Evolutionary conservation across 202 grass and related monocot species (phyloP).

Genomic region (Elaeis oleifera): DNA sequence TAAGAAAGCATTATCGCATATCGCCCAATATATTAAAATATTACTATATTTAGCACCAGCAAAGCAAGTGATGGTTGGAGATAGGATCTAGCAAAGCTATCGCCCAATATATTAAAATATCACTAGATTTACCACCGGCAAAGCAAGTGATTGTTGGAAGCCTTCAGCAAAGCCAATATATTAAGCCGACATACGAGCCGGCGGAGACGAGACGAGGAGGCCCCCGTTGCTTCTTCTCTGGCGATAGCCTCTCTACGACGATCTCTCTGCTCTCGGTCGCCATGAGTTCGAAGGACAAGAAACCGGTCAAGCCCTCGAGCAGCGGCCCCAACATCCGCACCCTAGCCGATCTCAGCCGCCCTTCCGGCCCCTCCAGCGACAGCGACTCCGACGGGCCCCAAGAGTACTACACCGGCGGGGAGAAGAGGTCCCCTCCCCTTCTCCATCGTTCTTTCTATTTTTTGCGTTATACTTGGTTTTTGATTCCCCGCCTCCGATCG

Average conservation of each 20-base stretch:
- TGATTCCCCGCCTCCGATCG: neutral
- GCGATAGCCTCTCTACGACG: neutral
- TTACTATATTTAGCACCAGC: too few species aligned
- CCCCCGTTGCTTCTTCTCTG: neutral
- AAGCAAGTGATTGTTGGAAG: too few species aligned
- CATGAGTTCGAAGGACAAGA: constrained; percentile 26
- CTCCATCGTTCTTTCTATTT: neutral
- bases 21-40: too few species aligned
- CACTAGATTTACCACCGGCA: too few species aligned
- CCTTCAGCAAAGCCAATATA: too few species aligned
- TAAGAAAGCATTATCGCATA: too few species aligned
- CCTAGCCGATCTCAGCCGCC: constrained; percentile 72
- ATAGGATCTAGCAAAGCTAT: too few species aligned
- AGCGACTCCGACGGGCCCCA: constrained; percentile 79
- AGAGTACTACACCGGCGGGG: constrained; percentile 97
- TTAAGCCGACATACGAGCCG: too few species aligned
- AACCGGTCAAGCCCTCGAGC: constrained; percentile 22
- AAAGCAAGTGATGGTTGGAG: too few species aligned
- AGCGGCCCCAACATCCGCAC: constrained; percentile 66
- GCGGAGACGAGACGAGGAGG: neutral
- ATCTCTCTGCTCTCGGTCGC: constrained; percentile 28
- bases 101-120: too few species aligned
- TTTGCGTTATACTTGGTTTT: neutral
- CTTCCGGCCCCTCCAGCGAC: constrained; percentile 28
- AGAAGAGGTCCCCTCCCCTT: constrained; percentile 51